Conservation (phyloP, 78 protist genomes). For the Carpediemonas membranifera region DNA sequence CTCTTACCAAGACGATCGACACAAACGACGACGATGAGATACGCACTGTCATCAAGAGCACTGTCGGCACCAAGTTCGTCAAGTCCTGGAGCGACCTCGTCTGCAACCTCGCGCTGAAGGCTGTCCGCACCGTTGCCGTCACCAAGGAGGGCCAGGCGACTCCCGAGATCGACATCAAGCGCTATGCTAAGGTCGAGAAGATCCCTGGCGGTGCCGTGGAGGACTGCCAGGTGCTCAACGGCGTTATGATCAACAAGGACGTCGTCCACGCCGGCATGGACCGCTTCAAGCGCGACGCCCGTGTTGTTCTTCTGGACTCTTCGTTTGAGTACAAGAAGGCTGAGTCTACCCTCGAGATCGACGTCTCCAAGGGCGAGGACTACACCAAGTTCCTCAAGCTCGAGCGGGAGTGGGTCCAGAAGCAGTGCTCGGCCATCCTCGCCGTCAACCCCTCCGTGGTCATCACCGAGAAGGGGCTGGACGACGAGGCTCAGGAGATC, state of each 20-base stretch:
- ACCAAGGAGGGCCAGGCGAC: too few relatives aligned
- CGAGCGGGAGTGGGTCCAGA: constrained; percentile 82
- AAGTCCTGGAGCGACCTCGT: constrained; percentile 56
- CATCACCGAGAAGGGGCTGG: constrained; percentile 95
- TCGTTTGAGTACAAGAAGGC: constrained; percentile 96
- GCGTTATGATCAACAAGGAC: constrained; percentile 96
- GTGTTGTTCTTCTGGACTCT: constrained; percentile 90
- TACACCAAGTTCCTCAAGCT: constrained; percentile 22
- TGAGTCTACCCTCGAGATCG: constrained; percentile 48
- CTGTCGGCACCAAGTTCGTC: constrained; percentile 44
- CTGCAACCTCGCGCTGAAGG: constrained; percentile 84
- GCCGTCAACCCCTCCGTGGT: constrained; percentile 90
- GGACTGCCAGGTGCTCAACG: constrained; percentile 79
- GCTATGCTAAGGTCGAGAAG: constrained; percentile 88
- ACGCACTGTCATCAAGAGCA: constrained; percentile 5
- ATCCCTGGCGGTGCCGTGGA: constrained; percentile 95
- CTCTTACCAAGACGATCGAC: constrained; percentile 57
- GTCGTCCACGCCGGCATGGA: constrained; percentile 87
- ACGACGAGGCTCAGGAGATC: constrained; percentile 83
- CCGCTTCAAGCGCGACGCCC: constrained; percentile 81
- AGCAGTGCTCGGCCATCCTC: constrained; percentile 70
- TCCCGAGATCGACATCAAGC: constrained; percentile 86
- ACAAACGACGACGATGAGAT: constrained; percentile 38
- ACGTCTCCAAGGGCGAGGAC: too few relatives aligned
- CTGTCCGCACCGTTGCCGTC: constrained; percentile 65